These are phyloP conservation scores for Amanita subjunquillea DNA, from an alignment of 768 basidiomycete species.

Conservation along the genomic window DNA sequence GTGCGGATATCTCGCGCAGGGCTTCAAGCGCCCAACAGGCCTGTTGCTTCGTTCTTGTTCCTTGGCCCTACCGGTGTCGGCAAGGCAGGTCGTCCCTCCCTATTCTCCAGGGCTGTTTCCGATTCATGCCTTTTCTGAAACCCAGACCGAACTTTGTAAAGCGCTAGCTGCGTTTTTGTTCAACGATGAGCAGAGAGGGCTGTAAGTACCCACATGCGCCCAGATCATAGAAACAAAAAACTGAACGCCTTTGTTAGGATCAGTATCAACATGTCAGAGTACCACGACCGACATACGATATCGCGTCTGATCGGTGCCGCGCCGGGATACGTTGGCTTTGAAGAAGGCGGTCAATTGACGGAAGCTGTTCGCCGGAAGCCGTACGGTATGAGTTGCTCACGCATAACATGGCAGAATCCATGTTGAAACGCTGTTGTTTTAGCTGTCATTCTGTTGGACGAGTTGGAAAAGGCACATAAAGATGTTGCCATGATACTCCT, in stretches of 20 bases:
- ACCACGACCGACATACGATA: slow-evolving; percentile 86
- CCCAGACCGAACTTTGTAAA: slow-evolving; percentile 81
- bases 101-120: background rate
- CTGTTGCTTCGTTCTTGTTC: slow-evolving; percentile 90
- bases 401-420: background rate
- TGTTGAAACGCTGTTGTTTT: background rate
- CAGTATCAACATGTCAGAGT: slow-evolving; percentile 62
- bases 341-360: slow-evolving; percentile 81
- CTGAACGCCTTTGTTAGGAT: slow-evolving; percentile 38
- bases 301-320: slow-evolving; percentile 87
- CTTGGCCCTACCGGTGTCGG: slow-evolving; percentile 84
- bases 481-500: slow-evolving; percentile 87
- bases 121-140: background rate
- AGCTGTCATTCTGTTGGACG: slow-evolving; percentile 76
- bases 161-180: slow-evolving; percentile 83
- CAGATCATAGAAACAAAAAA: background rate
- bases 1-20: slow-evolving; percentile 91
- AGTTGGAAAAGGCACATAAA: slow-evolving; percentile 93
- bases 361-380: slow-evolving; percentile 89
- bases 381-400: slow-evolving; percentile 42
- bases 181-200: slow-evolving; percentile 76
- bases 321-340: slow-evolving; percentile 89
- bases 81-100: slow-evolving; percentile 33
- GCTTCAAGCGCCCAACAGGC: slow-evolving; percentile 77
- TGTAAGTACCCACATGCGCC: slow-evolving; percentile 38